These are phyloP conservation scores for Rhodotorula diobovata DNA, from an alignment of 768 basidiomycete species.

Conservation along the genomic window DNA sequence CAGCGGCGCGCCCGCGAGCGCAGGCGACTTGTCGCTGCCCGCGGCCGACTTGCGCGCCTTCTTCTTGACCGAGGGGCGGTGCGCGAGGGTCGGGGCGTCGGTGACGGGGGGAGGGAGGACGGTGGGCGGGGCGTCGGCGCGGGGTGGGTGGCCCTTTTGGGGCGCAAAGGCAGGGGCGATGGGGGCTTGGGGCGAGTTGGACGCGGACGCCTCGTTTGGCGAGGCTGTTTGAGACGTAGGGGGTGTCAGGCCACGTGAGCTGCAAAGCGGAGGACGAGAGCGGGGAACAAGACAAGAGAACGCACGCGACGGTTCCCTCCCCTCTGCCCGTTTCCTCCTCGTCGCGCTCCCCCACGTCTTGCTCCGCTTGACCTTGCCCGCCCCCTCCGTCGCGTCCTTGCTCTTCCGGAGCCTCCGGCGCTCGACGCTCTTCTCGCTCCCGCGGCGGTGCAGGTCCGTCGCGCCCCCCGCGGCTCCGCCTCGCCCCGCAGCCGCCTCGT, in stretches of 20 bases:
- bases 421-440: slow-evolving; percentile 40
- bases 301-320: slow-evolving; percentile 18
- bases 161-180: neutral
- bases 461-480: neutral
- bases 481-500: neutral
- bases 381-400: slow-evolving; percentile 22
- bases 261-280: no score
- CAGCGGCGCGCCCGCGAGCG: neutral
- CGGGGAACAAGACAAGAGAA: neutral
- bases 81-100: neutral
- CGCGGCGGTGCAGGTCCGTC: slow-evolving; percentile 17
- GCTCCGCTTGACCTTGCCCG: slow-evolving; percentile 38
- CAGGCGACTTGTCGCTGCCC: neutral
- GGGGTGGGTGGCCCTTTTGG: no score
- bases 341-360: slow-evolving; percentile 34
- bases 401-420: slow-evolving; percentile 34
- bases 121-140: neutral
- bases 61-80: slow-evolving; percentile 13
- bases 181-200: neutral
- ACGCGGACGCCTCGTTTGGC: neutral
- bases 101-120: neutral
- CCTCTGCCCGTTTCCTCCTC: slow-evolving; percentile 13
- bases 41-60: neutral
- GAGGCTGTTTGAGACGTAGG: neutral
- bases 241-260: no score